A percentile compares a stretch with the other conserved stretches of the same genome.
These are phyloP conservation scores for Sphaceloma murrayae DNA, from an alignment of 2,329 filamentous ascomycete genomes.

Conservation along the genomic window DNA sequence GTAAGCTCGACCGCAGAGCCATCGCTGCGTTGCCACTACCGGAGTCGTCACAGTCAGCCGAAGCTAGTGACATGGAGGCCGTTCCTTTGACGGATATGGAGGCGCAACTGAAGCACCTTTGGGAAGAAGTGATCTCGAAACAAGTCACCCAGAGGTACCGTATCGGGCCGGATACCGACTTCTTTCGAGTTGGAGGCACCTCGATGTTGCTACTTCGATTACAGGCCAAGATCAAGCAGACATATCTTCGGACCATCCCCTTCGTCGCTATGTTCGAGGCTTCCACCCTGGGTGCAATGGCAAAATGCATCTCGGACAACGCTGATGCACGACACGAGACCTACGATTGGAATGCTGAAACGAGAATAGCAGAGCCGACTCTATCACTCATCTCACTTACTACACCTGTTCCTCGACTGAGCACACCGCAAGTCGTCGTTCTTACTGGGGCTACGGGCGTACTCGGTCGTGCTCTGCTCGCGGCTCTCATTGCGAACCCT, in stretches of 20 bases:
- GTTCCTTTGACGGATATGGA: constrained; percentile 14
- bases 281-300: constrained; percentile 35
- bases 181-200: constrained; percentile 37
- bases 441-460: constrained; percentile 37
- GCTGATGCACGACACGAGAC: constrained; percentile 14
- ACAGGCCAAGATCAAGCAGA: constrained; percentile 27
- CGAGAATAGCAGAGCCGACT: constrained; percentile 27
- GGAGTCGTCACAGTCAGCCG: neutral
- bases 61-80: neutral
- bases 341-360: constrained; percentile 34
- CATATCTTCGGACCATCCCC: constrained; percentile 27
- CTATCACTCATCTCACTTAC: constrained; percentile 5
- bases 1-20: constrained; percentile 27
- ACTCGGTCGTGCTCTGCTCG: constrained; percentile 34
- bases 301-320: constrained; percentile 24
- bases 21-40: constrained; percentile 22
- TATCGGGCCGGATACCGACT: constrained; percentile 27
- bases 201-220: constrained; percentile 36
- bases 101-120: neutral
- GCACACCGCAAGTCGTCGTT: constrained; percentile 20
- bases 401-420: neutral
- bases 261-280: constrained; percentile 33
- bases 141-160: neutral
- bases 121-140: neutral
- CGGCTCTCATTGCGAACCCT: constrained; percentile 27